These are phyloP conservation scores for Fusarium poae DNA, from an alignment of 2,329 filamentous ascomycete species.

Conservation along the genomic window DNA sequence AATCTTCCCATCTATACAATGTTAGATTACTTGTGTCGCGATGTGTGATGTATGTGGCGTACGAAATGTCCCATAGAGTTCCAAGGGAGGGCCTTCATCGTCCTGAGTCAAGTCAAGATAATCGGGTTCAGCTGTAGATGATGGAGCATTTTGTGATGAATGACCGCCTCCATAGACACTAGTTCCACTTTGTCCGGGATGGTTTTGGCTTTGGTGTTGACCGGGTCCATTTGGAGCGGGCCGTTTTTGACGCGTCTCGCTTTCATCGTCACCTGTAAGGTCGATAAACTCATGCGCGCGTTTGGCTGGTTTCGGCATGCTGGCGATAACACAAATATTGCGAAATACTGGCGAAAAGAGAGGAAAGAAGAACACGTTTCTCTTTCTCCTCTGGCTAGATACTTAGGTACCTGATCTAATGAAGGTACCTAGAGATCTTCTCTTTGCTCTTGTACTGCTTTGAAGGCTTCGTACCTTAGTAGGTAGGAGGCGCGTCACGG, in stretches of 20 bases:
- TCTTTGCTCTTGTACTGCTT: slow-evolving; percentile 1
- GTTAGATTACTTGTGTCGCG: slow-evolving; percentile 19
- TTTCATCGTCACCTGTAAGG: slow-evolving; percentile 56
- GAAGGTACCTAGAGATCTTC: not conserved
- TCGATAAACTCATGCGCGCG: slow-evolving; percentile 57
- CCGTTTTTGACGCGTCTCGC: slow-evolving; percentile 47
- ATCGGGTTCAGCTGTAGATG: slow-evolving; percentile 54
- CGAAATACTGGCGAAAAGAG: not conserved
- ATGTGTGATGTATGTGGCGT: slow-evolving; percentile 31
- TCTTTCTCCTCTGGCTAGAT: not conserved
- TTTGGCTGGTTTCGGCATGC: slow-evolving; percentile 51
- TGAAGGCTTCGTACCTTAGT: not conserved
- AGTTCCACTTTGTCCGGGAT: slow-evolving; percentile 39
- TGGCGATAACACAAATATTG: not conserved
- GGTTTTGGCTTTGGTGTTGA: slow-evolving; percentile 12
- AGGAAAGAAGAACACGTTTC: not conserved
- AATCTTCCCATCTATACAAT: slow-evolving; percentile 60
- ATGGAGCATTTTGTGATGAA: slow-evolving; percentile 31
- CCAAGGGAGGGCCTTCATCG: slow-evolving; percentile 56
- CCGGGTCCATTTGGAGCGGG: slow-evolving; percentile 30
- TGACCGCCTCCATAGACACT: slow-evolving; percentile 25
- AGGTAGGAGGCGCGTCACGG: slow-evolving; percentile 3
- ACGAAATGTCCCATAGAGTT: slow-evolving; percentile 64
- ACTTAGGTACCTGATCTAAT: not conserved
- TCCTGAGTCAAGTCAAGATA: slow-evolving; percentile 60